These are phyloP conservation scores for Acanthamoeba royreba DNA, from an alignment of 208 protist species.

Conservation along the genomic window DNA sequence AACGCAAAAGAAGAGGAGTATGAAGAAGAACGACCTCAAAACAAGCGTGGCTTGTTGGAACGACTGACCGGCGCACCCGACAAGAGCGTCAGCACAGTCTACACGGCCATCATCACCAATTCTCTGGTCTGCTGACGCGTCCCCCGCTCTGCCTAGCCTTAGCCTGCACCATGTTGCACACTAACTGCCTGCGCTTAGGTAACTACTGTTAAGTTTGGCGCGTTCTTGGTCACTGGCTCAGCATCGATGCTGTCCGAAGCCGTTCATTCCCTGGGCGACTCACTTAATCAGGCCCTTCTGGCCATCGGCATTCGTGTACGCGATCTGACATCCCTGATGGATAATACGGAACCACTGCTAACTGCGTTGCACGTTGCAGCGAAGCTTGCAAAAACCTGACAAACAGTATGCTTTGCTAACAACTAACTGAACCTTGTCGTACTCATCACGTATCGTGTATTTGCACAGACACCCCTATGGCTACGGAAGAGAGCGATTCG, in stretches of 20 bases:
- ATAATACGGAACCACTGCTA: not conserved
- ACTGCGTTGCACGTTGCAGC: not conserved
- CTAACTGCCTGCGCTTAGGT: not conserved
- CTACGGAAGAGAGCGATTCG: not conserved
- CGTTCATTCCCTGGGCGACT: slow-evolving; percentile 14
- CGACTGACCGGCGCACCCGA: not conserved
- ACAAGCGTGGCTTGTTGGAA: not conserved
- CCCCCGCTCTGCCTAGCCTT: not conserved
- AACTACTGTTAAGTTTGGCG: slow-evolving; percentile 1
- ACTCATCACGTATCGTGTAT: not conserved
- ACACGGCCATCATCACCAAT: not conserved
- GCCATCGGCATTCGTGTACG: not conserved
- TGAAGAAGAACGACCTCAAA: too few relatives aligned
- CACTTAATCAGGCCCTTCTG: slow-evolving; percentile 9
- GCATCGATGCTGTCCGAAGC: slow-evolving; percentile 9
- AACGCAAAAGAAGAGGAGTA: too few relatives aligned
- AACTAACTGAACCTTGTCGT: not conserved
- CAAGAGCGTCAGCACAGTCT: not conserved
- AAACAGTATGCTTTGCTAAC: not conserved
- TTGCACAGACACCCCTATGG: not conserved
- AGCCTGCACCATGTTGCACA: not conserved
- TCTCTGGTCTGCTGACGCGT: not conserved
- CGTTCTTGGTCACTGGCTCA: not conserved
- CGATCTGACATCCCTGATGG: not conserved
- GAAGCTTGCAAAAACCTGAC: slow-evolving; percentile 12